These are phyloP conservation scores for Cucumis hystrix DNA, from an alignment of 306 rosid genomes.

Conservation along the genomic window DNA sequence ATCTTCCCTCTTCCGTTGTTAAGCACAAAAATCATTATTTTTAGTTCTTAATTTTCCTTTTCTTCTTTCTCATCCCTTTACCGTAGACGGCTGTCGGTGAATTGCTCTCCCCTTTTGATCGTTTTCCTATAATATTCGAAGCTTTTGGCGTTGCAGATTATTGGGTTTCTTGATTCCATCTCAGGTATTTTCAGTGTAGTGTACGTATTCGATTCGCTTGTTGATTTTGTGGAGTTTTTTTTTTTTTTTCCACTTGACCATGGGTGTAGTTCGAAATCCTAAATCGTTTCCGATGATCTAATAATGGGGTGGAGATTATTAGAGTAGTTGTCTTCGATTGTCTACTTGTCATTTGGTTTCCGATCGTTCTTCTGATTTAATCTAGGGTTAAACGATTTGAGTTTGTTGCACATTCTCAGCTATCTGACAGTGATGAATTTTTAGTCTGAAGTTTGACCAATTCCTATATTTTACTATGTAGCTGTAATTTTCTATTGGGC, in stretches of 20 bases:
- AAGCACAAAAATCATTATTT: slow-evolving; percentile 16
- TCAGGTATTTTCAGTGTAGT: not conserved
- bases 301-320: not conserved
- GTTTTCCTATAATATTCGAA: not conserved
- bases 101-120: slow-evolving; percentile 17
- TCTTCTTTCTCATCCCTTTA: slow-evolving; percentile 7
- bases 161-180: not conserved
- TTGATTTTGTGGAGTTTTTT: not conserved
- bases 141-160: not conserved
- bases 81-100: slow-evolving; percentile 38
- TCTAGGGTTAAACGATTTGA: not conserved
- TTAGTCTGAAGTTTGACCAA: not conserved
- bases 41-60: not conserved
- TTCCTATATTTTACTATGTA: not conserved
- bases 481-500: not conserved
- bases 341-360: not conserved
- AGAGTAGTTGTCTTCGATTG: not conserved
- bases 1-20: not conserved
- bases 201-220: not conserved
- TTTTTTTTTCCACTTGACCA: not conserved
- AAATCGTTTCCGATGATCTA: not conserved
- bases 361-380: not conserved
- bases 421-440: not conserved
- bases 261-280: not conserved
- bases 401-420: not conserved